A percentile compares a stretch with the other conserved stretches of the same genome.
phyloP scores from a whole-genome alignment of 139 green algal species.

The Auxenochlorella pyrenoidosa region DNA sequence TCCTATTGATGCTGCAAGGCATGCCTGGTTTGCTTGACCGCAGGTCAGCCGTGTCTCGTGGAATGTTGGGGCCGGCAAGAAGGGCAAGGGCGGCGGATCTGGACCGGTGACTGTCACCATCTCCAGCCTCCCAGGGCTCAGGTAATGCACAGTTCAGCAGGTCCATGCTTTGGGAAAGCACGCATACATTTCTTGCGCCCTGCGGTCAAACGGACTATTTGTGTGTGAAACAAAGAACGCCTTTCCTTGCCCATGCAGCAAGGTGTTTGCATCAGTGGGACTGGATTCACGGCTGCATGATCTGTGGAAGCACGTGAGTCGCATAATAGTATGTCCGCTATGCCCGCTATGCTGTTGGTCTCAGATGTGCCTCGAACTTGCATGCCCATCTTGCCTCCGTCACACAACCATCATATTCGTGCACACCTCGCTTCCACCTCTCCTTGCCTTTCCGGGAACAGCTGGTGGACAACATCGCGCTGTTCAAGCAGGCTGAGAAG shows the following conservation, averaged over 20 bases:
- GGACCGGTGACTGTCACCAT: slow-evolving; percentile 14
- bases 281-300: slow-evolving; percentile 16
- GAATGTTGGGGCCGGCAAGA: slow-evolving; percentile 8
- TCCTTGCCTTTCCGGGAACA: neutral
- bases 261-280: neutral
- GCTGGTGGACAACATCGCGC: slow-evolving; percentile 13
- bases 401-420: neutral
- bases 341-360: neutral
- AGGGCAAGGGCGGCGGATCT: neutral
- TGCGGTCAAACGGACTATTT: too few species aligned
- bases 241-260: neutral
- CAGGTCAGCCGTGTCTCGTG: neutral
- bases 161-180: too few species aligned
- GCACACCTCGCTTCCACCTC: neutral
- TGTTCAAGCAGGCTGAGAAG: neutral
- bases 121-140: slow-evolving; percentile 22
- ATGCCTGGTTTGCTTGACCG: neutral
- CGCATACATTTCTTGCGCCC: too few species aligned
- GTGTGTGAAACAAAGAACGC: too few species aligned
- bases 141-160: neutral
- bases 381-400: too few species aligned
- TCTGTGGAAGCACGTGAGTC: slow-evolving; percentile 28
- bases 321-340: neutral
- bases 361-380: too few species aligned
- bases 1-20: neutral